Evolutionary conservation across 1,139 yeast species (phyloP).

Genomic region (Geotrichum candidum): DNA sequence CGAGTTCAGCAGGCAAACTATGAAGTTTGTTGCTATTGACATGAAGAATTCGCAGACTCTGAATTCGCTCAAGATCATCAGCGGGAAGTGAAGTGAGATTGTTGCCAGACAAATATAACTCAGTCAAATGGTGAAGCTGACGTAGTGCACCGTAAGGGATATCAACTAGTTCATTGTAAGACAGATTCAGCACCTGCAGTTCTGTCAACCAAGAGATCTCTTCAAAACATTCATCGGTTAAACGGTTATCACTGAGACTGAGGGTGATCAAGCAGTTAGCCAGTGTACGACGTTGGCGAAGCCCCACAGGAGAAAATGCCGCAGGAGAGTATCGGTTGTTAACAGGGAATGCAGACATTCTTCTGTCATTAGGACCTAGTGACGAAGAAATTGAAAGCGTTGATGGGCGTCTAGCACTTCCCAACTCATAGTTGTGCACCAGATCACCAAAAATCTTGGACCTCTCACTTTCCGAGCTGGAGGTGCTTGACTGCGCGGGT

Average conservation of each 20-base stretch:
- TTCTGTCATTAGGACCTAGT: slow-evolving; percentile 17
- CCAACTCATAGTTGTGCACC: slow-evolving; percentile 21
- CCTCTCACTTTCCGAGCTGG: slow-evolving; percentile 13
- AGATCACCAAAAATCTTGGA: slow-evolving; percentile 17
- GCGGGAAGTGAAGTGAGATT: slow-evolving; percentile 72
- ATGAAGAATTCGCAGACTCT: slow-evolving; percentile 54
- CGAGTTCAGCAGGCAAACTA: slow-evolving; percentile 83
- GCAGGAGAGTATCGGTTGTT: slow-evolving; percentile 3
- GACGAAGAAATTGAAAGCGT: slow-evolving; percentile 25
- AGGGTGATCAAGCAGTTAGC: slow-evolving; percentile 47
- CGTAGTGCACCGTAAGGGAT: slow-evolving; percentile 68
- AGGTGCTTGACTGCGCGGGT: slow-evolving; percentile 12
- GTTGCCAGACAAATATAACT: slow-evolving; percentile 81
- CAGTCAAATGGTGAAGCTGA: slow-evolving; percentile 52
- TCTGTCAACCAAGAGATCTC: slow-evolving; percentile 55
- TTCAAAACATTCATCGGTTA: slow-evolving; percentile 72
- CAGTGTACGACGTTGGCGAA: slow-evolving; percentile 20
- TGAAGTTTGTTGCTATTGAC: slow-evolving; percentile 81
- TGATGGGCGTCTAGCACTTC: slow-evolving; percentile 22
- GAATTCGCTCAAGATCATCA: slow-evolving; percentile 68
- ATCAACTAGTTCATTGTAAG: slow-evolving; percentile 80
- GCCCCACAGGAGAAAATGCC: slow-evolving; percentile 13
- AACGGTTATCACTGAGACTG: slow-evolving; percentile 74
- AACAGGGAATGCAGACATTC: slow-evolving; percentile 8
- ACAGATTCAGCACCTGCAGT: slow-evolving; percentile 61